Evolutionary conservation across 78 protist species (phyloP), one percentile per base, ranked within the genome.

Genomic region (Parvularia atlantis): DNA sequence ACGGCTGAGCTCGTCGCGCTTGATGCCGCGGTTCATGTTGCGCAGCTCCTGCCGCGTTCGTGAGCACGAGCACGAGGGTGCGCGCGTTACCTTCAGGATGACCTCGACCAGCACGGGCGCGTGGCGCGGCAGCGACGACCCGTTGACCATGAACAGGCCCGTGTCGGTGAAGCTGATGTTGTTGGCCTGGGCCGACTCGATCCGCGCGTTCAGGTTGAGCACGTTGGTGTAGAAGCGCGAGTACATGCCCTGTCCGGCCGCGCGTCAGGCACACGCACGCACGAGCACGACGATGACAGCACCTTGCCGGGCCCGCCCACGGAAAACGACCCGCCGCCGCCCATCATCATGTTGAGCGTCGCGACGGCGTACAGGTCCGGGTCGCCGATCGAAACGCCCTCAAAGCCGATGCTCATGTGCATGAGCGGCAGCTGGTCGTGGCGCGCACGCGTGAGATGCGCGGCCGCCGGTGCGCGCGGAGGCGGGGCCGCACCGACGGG

Each of bases 281-380:
- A n/a, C n/a, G n/a, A n/a, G n/a, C n/a, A n/a, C n/a, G n/a, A n/a
- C n/a, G n/a, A n/a, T n/a, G 33, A 59, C 31, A 59, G 33, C 22
- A n/a, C 65, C 60, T 79, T 79, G 70, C 84, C 84, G 48, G 84
- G 84, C 31, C 84, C 84, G 30, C 84, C 84, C 24, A 79, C 78
- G 39, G 75, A 66, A 75, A 80, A 80, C 26, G 80, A 73, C 35
- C 50, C 30, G 44, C 82, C 82, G 30, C 82, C 82, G 37, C 82
- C 82, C 75, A 76, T 67, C 41, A 76, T 7, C 69, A 69, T 76
- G 56, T 76, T 57, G 40, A 67, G 61, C 22, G 72, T 60, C 22
- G 31, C 20, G 22, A n/a, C n/a, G 1, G 82, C 76, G 26, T 33
- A 52, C 5, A 76, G 35, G 16, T 68, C 82, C 40, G 2, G 28